Base-by-base conservation (phyloP, 1,139 yeast species). In the Kodamaea anthophila region DNA sequence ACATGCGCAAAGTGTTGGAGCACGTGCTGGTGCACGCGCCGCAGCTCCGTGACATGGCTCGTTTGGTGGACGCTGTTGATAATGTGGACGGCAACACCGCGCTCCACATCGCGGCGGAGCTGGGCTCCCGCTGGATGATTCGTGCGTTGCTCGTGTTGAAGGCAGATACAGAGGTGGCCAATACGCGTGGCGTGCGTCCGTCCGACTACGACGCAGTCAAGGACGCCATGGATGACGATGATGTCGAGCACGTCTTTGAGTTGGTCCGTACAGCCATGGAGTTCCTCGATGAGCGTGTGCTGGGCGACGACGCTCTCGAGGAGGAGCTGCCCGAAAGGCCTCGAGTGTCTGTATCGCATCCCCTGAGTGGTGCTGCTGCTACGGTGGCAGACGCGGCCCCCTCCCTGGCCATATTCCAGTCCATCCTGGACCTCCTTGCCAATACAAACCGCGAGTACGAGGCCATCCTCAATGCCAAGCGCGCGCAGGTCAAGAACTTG, bases 41-140 rank as follows among this genome's bases (percentile, higher is more conserved):
- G 28, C 62, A 70, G 18, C 62, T 88, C 30, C 66, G 73, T n/a
- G 69, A 75, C 43, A 75, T 86, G 39, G 71, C 81, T 53, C 75
- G 76, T 26, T 68, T 87, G 31, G 75, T 87, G 15, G 85, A 88
- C 49, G 70, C 77, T 3, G 82, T 79, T 41, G 97, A 88, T 50
- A 66, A 75, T 30, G 46, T 44, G 13, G 79, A 80, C 43, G 98
- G 97, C 23, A 94, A 88, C 48, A 86, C 95, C 0, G 77, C 91
- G 32, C 63, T 91, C 35, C 94, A 88, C 51, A 74, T 87, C 36
- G 96, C 97, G 0, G 93, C 95, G 0, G 79, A 94, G 47, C 71
- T 80, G 30, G 96, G 95, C 18, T 80, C 83, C 44, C 76, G 73
- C 41, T 78, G 88, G 56, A 77, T 91, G 37, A 83, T 86, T 13